Percentiles rank a stretch among this genome's conserved stretches.
These are phyloP conservation scores for Thermothelomyces thermophilus DNA, from an alignment of 2,329 filamentous ascomycete species.

Conservation along the genomic window DNA sequence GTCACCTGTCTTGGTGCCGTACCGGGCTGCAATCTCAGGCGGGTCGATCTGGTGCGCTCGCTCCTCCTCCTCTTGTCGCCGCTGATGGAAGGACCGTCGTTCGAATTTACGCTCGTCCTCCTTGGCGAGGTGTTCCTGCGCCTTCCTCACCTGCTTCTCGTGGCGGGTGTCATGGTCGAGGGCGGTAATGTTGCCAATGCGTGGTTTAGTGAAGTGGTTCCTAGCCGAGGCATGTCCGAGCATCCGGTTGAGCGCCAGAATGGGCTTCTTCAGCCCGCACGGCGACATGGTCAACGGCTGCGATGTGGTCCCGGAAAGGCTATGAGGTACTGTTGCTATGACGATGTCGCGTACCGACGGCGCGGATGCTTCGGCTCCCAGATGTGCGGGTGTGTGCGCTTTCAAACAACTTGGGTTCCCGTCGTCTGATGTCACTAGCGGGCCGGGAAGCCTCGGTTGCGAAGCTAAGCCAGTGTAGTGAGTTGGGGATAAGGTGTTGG, in stretches of 20 bases:
- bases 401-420: too few species aligned
- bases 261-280: constrained; percentile 31
- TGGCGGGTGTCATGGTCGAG: constrained; percentile 28
- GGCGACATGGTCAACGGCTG: constrained; percentile 28
- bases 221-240: constrained; percentile 34
- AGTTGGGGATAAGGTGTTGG: too few species aligned
- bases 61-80: constrained; percentile 33
- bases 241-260: constrained; percentile 34
- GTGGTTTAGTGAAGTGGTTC: constrained; percentile 35
- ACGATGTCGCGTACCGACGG: neutral
- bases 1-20: constrained; percentile 26
- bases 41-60: constrained; percentile 25
- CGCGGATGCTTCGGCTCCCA: too few species aligned
- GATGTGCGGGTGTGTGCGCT: too few species aligned
- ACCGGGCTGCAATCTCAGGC: constrained; percentile 27
- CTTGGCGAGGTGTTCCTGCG: constrained; percentile 31
- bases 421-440: too few species aligned
- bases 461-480: too few species aligned
- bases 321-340: neutral
- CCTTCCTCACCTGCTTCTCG: constrained; percentile 29
- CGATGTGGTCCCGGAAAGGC: neutral
- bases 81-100: constrained; percentile 26
- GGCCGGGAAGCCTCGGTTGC: too few species aligned
- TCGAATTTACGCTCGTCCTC: constrained; percentile 31
- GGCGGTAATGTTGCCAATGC: constrained; percentile 32